Evolutionary conservation across 805 yeast species (phyloP), one percentile per base, ranked within the genome.

Genomic region (Saccharomycopsis fodiens): DNA sequence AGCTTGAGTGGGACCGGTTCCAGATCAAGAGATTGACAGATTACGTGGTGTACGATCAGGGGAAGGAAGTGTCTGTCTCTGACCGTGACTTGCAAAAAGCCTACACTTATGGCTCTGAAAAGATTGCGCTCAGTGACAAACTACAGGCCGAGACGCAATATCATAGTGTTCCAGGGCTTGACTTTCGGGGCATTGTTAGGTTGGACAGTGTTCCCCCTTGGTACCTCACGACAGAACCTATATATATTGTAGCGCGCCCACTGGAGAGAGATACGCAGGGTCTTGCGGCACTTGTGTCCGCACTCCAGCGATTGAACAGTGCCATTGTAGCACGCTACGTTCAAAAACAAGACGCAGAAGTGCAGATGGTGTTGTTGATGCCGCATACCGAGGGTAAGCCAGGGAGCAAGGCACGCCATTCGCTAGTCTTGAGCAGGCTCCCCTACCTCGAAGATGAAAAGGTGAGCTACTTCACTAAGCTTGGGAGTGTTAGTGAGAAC

Each of bases 361-460:
- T 79, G 3, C 67, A 62, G 43, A 66, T 67, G 68, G 80, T 78
- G 45, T 79, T 71, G 2, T 61, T 82, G 52, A 62, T 69, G 12
- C 94, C 93, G 0, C 57, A 57, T 3, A 62, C 56, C 15, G 20
- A 25, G 39, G 39, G 17, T 27, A 41, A 45, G 43, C 5, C 13
- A 47, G 25, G 48, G 43, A 15, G 56, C 36, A 17, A 10, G 12
- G 20, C 58, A 12, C 47, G 58, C 16, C 65, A 73, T 48, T 69
- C 71, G 0, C 68, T 85, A 44, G 62, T 73, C 1, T 57, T 79
- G 52, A 69, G 70, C 10, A 65, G 79, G 39, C 57, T 87, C 10
- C 93, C 96, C 1, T 85, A 74, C 59, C 72, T 73, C 36, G 95
- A 85, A 52, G 96, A 88, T 59, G 82, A 78, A 51, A 74, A 76